These are phyloP conservation scores for Astragalus membranaceus DNA, from an alignment of 306 rosid species.

Conservation along the genomic window DNA sequence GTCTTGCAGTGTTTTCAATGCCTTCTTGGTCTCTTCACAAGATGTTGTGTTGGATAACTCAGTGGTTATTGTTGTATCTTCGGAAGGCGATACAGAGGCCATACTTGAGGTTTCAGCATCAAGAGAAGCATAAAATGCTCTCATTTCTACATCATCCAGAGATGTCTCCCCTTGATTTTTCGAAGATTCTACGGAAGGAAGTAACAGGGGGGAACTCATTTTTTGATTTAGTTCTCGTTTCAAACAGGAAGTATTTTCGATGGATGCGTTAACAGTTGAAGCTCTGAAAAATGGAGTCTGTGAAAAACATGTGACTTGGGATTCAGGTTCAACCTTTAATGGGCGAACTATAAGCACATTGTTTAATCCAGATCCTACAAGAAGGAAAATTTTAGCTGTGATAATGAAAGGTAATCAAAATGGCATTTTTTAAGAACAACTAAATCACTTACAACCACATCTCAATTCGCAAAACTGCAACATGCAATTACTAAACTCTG, in stretches of 20 bases:
- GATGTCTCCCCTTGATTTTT: slow-evolving; percentile 23
- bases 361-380: slow-evolving; percentile 32
- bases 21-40: slow-evolving; percentile 33
- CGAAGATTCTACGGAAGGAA: slow-evolving; percentile 22
- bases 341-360: slow-evolving; percentile 29
- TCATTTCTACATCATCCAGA: slow-evolving; percentile 42
- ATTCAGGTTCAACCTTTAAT: slow-evolving; percentile 34
- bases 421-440: too few species aligned
- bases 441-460: slow-evolving; percentile 4
- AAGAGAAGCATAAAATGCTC: slow-evolving; percentile 43
- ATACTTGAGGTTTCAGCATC: slow-evolving; percentile 29
- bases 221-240: slow-evolving; percentile 17
- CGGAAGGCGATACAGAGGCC: slow-evolving; percentile 24
- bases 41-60: slow-evolving; percentile 19
- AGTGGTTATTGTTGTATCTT: not conserved
- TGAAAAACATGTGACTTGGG: slow-evolving; percentile 1
- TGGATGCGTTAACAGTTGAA: slow-evolving; percentile 2
- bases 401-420: not conserved
- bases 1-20: slow-evolving; percentile 34
- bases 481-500: not conserved
- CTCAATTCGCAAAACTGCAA: slow-evolving; percentile 6
- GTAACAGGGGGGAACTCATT: not conserved
- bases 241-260: not conserved
- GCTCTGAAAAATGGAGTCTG: slow-evolving; percentile 18
- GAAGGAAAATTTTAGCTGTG: not conserved